Evolutionary conservation across 228 moss, liverwort and hornwort genomes (phyloP), one percentile per base, ranked within the genome.

Genomic region (Sphagnum fallax): DNA sequence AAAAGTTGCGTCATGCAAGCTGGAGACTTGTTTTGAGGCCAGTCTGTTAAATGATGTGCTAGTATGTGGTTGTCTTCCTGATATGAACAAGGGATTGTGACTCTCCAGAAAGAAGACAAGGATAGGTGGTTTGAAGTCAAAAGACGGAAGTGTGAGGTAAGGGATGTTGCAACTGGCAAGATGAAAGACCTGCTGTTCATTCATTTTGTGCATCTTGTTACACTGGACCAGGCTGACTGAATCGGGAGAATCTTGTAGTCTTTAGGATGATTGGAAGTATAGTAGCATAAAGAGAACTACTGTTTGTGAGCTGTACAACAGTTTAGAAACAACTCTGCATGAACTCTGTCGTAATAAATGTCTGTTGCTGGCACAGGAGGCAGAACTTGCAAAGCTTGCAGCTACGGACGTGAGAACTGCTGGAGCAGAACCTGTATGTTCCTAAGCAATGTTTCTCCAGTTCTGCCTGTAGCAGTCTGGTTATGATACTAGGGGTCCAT

Each of bases 61-160:
- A 32, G 32, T 32, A 32, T 32, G 32, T 32, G 32, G 32, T 32
- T 32, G 32, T 3, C 32, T 32, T 32, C 2, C 32, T 32, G 32
- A 32, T 32, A 32, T 32, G 32, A 32, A 32, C 32, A 32, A 32
- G 32, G 32, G 32, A 1, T 32, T 32, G 32, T 18, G 16, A 52
- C 51, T 65, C 11, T 71, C 69, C 82, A 88, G 88, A 74, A 82
- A 63, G 88, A 79, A 52, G 88, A 93, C 82, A 90, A 88, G 74
- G 90, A 93, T 63, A 83, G 76, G 68, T 98, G 91, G 93, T 78
- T 82, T 65, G 93, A 98, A 71, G 85, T 88, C 53, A 98, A 98
- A 80, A 90, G 97, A 79, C 88, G 89, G 60, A 86, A 85, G 75
- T 88, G 91, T 77, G 97, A 98, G 96, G 96, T 97, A 74, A 75